Evolutionary conservation across 371 early-diverging fungal genomes (phyloP).

Genomic region (Mortierella sp.): DNA sequence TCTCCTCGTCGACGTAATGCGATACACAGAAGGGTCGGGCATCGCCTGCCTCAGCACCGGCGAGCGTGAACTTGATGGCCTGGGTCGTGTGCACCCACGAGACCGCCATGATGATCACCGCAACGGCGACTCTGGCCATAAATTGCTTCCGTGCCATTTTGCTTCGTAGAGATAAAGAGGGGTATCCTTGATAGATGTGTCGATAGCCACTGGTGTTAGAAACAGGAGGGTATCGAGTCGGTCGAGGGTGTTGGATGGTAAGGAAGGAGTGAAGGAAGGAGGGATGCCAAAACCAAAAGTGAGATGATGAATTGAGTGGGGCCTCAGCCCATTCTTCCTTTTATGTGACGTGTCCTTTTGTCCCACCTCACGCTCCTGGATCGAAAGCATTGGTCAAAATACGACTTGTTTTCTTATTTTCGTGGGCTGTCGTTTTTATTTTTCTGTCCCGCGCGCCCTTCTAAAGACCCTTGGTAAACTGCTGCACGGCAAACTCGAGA

Average conservation of each 20-base stretch:
- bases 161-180: neutral
- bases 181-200: neutral
- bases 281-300: constrained; percentile 3
- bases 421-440: neutral
- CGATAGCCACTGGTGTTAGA: neutral
- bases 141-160: constrained; percentile 39
- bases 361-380: no score
- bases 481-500: constrained; percentile 50
- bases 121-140: constrained; percentile 35
- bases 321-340: no score
- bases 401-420: neutral
- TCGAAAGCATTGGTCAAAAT: no score
- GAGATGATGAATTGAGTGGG: no score
- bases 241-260: no score
- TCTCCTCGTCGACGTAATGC: constrained; percentile 79
- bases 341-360: constrained; percentile 29
- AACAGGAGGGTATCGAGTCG: no score
- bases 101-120: constrained; percentile 27
- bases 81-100: constrained; percentile 23
- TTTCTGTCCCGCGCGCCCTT: neutral
- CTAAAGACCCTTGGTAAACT: constrained; percentile 24
- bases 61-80: constrained; percentile 85
- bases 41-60: constrained; percentile 61
- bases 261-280: neutral
- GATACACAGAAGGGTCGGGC: constrained; percentile 72